These are phyloP conservation scores for Croton laevigatus DNA, from an alignment of 441 rosid species.

Conservation along the genomic window DNA sequence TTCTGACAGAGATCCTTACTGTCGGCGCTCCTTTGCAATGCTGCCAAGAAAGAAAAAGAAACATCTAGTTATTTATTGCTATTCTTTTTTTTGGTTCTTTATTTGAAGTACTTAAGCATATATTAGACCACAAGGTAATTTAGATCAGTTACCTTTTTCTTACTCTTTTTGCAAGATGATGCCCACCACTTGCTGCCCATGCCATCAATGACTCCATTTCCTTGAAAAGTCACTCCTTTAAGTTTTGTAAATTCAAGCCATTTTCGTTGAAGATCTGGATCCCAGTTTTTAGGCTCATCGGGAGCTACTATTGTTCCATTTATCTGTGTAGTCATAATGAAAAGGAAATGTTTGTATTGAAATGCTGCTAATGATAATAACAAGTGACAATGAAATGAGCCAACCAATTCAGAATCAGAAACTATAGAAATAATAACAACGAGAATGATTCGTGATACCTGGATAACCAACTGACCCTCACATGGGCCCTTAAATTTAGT, in stretches of 20 bases:
- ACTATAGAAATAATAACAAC: background rate
- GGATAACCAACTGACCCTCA: constrained; percentile 59
- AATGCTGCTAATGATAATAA: background rate
- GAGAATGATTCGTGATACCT: constrained; percentile 38
- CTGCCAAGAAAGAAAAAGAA: constrained; percentile 40
- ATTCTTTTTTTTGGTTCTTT: background rate
- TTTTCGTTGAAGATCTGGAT: constrained; percentile 51
- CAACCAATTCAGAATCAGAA: background rate
- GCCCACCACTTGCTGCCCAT: constrained; percentile 99
- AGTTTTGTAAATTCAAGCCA: constrained; percentile 79
- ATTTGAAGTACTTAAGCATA: constrained; percentile 3
- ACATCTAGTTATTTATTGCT: constrained; percentile 9
- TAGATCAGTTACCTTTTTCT: constrained; percentile 55
- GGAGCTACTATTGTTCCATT: constrained; percentile 92
- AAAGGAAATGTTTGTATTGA: background rate
- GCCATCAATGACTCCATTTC: constrained; percentile 88
- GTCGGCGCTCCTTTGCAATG: constrained; percentile 95
- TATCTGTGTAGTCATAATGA: constrained; percentile 43
- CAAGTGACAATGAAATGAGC: no score
- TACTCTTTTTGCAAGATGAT: constrained; percentile 93
- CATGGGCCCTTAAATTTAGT: constrained; percentile 89
- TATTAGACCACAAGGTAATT: constrained; percentile 7
- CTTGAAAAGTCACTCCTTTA: constrained; percentile 69
- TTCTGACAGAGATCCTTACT: constrained; percentile 39
- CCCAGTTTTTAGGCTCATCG: constrained; percentile 75